Conservation (phyloP, 192 early-diverging fungal genomes). For the Glomus cerebriforme region DNA sequence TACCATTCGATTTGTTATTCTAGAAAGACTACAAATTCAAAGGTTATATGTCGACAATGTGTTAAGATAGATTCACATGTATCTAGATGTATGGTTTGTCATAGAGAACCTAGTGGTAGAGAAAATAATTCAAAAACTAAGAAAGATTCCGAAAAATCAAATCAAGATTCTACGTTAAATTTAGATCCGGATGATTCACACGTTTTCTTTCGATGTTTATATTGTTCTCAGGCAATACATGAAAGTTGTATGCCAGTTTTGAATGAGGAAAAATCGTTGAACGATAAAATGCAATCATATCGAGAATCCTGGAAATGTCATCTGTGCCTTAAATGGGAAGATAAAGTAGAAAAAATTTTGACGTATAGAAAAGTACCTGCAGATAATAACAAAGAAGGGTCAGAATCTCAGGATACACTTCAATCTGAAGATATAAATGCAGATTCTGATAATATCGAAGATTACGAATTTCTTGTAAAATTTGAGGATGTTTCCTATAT, state of each 20-base stretch:
- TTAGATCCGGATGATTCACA: background rate
- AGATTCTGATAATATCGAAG: conserved; percentile 1
- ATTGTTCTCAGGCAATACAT: conserved; percentile 40
- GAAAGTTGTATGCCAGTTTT: conserved; percentile 34
- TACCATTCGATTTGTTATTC: conserved; percentile 29
- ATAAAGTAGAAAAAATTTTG: conserved; percentile 39
- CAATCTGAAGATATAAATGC: background rate
- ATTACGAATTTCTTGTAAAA: conserved; percentile 48
- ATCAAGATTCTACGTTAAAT: background rate
- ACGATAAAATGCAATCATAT: conserved; percentile 37
- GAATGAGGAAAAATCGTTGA: background rate
- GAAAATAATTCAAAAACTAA: background rate
- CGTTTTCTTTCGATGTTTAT: conserved; percentile 42
- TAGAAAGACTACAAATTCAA: background rate
- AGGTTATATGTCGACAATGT: background rate
- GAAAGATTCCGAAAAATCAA: background rate
- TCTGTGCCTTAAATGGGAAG: conserved; percentile 43
- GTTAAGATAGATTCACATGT: conserved; percentile 1
- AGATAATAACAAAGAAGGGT: conserved; percentile 8
- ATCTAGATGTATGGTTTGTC: conserved; percentile 25
- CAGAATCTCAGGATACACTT: conserved; percentile 18
- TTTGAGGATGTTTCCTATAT: conserved; percentile 51
- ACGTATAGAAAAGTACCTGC: conserved; percentile 26
- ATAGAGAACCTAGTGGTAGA: background rate
- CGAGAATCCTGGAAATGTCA: conserved; percentile 45